Conservation (phyloP, 1,284 basidiomycete species). For the Sanghuangporus sanghuang region DNA sequence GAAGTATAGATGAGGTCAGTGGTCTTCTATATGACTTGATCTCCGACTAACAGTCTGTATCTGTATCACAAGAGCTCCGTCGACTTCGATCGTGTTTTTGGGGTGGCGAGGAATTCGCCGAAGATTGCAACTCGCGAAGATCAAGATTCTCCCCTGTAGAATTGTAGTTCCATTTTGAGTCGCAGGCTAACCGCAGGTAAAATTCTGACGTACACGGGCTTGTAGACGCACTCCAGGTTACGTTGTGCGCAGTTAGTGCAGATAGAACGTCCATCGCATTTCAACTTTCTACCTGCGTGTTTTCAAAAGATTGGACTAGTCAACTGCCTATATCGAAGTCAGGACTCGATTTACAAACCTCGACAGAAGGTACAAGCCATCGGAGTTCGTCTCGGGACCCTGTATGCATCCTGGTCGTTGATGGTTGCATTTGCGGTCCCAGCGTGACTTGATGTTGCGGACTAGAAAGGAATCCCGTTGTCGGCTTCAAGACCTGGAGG, state of each 20-base stretch:
- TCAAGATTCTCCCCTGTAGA: neutral
- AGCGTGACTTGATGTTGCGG: neutral
- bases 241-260: constrained; percentile 18
- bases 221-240: constrained; percentile 18
- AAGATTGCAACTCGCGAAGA: neutral
- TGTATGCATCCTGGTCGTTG: constrained; percentile 13
- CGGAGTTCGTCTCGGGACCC: constrained; percentile 18
- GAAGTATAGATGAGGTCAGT: neutral
- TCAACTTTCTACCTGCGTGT: constrained; percentile 18
- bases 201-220: constrained; percentile 17
- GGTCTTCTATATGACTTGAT: neutral
- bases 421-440: neutral
- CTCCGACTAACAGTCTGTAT: neutral
- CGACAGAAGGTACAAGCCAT: constrained; percentile 21
- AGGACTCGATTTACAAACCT: constrained; percentile 7
- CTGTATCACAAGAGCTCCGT: neutral
- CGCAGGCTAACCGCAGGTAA: neutral
- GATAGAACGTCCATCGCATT: constrained; percentile 20
- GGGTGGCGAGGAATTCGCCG: neutral
- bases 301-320: neutral
- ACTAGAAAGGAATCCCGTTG: neutral
- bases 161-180: neutral
- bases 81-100: neutral
- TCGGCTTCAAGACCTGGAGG: neutral
- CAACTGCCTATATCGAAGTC: neutral